Percentiles rank a stretch among this genome's conserved stretches.
These are phyloP conservation scores for Lunularia cruciata DNA, from an alignment of 225 moss, liverwort and hornwort species.

Conservation along the genomic window DNA sequence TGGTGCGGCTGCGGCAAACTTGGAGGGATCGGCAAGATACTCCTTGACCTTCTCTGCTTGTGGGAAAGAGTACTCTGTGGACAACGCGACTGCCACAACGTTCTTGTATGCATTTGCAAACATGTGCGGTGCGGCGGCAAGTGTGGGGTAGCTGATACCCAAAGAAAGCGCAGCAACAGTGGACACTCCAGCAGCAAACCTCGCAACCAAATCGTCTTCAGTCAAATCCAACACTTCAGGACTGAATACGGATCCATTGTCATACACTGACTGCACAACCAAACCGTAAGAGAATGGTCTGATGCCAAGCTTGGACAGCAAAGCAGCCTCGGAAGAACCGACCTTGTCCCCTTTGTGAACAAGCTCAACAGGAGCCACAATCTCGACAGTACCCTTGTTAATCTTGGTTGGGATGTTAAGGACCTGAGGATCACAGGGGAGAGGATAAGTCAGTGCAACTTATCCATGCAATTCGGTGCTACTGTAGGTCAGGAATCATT, in stretches of 20 bases:
- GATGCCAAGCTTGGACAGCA: slow-evolving; percentile 78
- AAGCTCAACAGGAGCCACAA: slow-evolving; percentile 93
- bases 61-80: slow-evolving; percentile 87
- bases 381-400: slow-evolving; percentile 98
- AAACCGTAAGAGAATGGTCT: slow-evolving; percentile 93
- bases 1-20: slow-evolving; percentile 61
- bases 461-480: no score
- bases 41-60: slow-evolving; percentile 88
- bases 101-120: slow-evolving; percentile 89
- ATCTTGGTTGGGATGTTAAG: slow-evolving; percentile 97
- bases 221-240: slow-evolving; percentile 80
- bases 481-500: no score
- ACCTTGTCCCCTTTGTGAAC: slow-evolving; percentile 87
- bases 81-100: slow-evolving; percentile 79
- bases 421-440: slow-evolving; percentile 41
- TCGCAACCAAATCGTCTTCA: slow-evolving; percentile 70
- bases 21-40: slow-evolving; percentile 84
- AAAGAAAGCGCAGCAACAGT: slow-evolving; percentile 79
- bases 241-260: slow-evolving; percentile 76
- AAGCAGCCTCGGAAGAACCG: slow-evolving; percentile 86
- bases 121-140: slow-evolving; percentile 87
- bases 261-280: slow-evolving; percentile 76
- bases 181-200: slow-evolving; percentile 70
- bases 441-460: no score
- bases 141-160: slow-evolving; percentile 71